Evolutionary conservation across 805 yeast species (phyloP).

Genomic region (Ogataea populi-albae): DNA sequence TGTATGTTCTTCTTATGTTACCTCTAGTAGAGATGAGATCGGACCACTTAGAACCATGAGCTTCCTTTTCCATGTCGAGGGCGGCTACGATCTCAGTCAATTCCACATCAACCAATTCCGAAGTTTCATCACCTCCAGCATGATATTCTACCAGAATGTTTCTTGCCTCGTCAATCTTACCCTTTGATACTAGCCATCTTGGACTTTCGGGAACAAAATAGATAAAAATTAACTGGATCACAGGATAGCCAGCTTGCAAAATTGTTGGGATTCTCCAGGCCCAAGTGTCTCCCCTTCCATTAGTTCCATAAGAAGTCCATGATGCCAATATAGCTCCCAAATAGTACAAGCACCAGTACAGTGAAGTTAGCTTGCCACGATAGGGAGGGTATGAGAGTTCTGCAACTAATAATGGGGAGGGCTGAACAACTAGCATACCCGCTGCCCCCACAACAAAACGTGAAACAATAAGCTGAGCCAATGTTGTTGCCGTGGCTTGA

Average conservation of each 20-base stretch:
- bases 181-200: conserved; percentile 38
- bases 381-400: conserved; percentile 50
- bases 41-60: conserved; percentile 31
- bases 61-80: conserved; percentile 36
- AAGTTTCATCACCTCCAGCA: conserved; percentile 33
- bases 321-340: conserved; percentile 46
- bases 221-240: conserved; percentile 36
- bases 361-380: conserved; percentile 41
- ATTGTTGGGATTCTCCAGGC: conserved; percentile 57
- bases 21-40: conserved; percentile 37
- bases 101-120: conserved; percentile 35
- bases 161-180: conserved; percentile 36
- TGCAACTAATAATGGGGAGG: conserved; percentile 48
- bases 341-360: conserved; percentile 47
- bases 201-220: conserved; percentile 45
- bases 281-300: conserved; percentile 32
- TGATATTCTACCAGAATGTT: conserved; percentile 35
- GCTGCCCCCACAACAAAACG: conserved; percentile 52
- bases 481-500: conserved; percentile 41
- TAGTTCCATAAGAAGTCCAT: conserved; percentile 44
- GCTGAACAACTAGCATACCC: conserved; percentile 38
- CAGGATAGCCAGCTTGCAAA: conserved; percentile 48
- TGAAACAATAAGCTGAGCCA: conserved; percentile 38
- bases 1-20: conserved; percentile 38
- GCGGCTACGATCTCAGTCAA: conserved; percentile 37